Evolutionary conservation across 2,329 filamentous ascomycete species (phyloP), one percentile per base, ranked within the genome.

Genomic region (Xylariomycetidae sp.): DNA sequence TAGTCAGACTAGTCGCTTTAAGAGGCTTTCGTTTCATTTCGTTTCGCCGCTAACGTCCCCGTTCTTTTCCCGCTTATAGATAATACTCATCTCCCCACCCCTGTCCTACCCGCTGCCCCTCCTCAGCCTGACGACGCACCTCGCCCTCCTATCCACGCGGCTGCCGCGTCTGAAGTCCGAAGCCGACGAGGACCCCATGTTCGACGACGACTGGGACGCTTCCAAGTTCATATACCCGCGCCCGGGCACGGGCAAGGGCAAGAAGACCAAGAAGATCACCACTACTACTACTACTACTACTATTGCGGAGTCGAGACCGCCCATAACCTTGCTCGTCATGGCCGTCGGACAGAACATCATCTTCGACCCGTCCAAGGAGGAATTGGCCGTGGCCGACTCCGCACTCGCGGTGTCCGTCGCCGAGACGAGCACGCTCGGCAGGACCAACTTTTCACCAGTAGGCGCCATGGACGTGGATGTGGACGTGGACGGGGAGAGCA

Each of bases 181-280:
- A 59, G 77, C 78, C 37, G 90, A 97, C 63, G 92, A 98, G 65
- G 92, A 98, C 50, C 92, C 92, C 10, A 81, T 96, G 56, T 98
- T 98, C 63, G 85, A 96, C 65, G 92, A 98, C 63, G 92, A 98
- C 66, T 98, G 92, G 92, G 87, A 85, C 44, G 85, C 84, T 12
- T 81, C 88, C 1, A 72, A 78, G 13, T 81, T 80, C 37, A 67
- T 98, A 18, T 98, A 94, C 64, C 74, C 80, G 2, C 72, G 71
- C 38, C 56, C 28, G 12, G 50, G 37, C 33, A 51, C 47, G 8
- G 20, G 20, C 20, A 23, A 23, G 20, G 8, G 8, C 8, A 23
- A n/a, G 8, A n/a, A 8, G 8, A n/a, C 8, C 20, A 8, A 8
- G 20, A 8, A 8, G 20, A n/a, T n/a, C n/a, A n/a, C n/a, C 30